Base-by-base conservation (phyloP, 768 basidiomycete genomes). In the Myochromella boudieri region DNA sequence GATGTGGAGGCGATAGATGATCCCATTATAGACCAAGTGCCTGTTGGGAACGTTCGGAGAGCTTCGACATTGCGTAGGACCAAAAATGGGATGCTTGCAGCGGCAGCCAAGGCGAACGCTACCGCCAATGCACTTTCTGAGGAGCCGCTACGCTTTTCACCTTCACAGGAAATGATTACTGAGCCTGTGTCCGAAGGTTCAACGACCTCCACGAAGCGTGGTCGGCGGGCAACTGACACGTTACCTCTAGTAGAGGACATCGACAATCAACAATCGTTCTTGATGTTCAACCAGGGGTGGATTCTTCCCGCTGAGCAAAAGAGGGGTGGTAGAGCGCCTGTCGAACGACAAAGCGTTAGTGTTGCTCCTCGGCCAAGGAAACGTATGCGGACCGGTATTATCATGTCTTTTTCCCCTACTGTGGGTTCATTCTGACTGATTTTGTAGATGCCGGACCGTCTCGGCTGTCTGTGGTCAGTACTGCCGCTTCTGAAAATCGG, bases 241-340 rank as follows among this genome's bases (percentile, higher is more conserved):
- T 78, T 84, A 3, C 74, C 77, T 20, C 68, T 87, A 44, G 84
- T 91, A 2, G 76, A 82, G n/a, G 72, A 82, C 32, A 81, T 95
- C 25, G 87, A 86, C 59, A 75, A 78, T 33, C 77, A 80, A 44
- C 78, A 78, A 33, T 85, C 84, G 15, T 97, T 95, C 72, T 78
- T 72, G 59, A 66, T 85, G 67, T 95, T 95, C 67, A 85, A 97
- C 48, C 71, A 74, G 18, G 93, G 93, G 0, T 95, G 91, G 92
- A 90, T 95, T 6, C 67, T 95, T 11, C 88, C 91, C 18, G 71
- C 81, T 2, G 88, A 86, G 26, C 78, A 82, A 42, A 78, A 81
- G 53, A 76, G 92, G 25, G 78, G 82, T 24, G 81, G 82, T 17
- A 69, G 87, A 11, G 62, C 66, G 17, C 59, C 70, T 11, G 51